Evolutionary conservation across 1,284 basidiomycete species (phyloP).

Genomic region (Ustilago crameri): DNA sequence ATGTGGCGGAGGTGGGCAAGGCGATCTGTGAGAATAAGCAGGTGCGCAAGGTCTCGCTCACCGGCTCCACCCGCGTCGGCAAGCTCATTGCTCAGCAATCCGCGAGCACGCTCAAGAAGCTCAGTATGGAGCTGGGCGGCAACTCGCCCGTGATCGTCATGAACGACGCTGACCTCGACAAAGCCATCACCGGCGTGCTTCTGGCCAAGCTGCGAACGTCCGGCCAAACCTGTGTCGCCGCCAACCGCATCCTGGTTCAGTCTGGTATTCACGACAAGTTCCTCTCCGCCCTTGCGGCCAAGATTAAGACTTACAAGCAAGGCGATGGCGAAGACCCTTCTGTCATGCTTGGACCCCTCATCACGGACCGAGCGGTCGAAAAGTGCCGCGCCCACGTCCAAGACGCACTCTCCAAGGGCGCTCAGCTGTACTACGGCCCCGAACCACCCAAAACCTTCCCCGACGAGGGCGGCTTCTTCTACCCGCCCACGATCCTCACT

Average conservation of each 20-base stretch:
- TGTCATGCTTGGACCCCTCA: constrained; percentile 34
- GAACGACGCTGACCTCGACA: constrained; percentile 74
- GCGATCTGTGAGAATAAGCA: constrained; percentile 38
- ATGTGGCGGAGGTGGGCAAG: constrained; percentile 33
- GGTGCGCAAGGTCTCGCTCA: constrained; percentile 39
- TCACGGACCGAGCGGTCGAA: constrained; percentile 40
- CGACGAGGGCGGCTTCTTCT: constrained; percentile 42
- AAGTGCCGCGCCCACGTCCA: constrained; percentile 40
- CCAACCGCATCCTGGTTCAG: constrained; percentile 51
- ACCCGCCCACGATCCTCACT: constrained; percentile 58
- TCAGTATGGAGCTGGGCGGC: constrained; percentile 91
- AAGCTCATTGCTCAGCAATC: constrained; percentile 35
- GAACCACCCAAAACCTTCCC: constrained; percentile 6
- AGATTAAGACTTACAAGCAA: constrained; percentile 35
- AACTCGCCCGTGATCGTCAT: constrained; percentile 85
- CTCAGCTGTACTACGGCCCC: constrained; percentile 36
- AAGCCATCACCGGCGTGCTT: constrained; percentile 54
- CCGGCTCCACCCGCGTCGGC: constrained; percentile 40
- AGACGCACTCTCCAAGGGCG: constrained; percentile 37
- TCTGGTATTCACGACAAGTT: constrained; percentile 44
- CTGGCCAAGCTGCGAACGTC: constrained; percentile 41
- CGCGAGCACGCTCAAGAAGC: constrained; percentile 75
- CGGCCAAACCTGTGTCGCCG: constrained; percentile 51
- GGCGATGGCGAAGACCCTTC: constrained; percentile 45
- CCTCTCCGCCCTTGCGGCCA: constrained; percentile 17